Evolutionary conservation across 345 rosid species (phyloP).

Genomic region (Syzygium grande): DNA sequence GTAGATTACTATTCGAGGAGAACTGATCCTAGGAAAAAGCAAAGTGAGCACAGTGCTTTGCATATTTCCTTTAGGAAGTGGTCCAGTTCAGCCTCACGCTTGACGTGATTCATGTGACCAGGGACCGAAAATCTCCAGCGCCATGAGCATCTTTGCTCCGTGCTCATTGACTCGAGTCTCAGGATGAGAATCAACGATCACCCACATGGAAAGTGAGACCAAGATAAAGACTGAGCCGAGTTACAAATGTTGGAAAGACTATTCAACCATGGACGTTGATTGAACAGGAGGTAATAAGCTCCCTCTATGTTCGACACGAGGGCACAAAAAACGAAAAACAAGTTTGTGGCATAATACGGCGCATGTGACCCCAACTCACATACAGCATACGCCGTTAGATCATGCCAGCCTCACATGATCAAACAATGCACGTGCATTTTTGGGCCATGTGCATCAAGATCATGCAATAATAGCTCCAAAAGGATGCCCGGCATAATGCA

Average conservation of each 20-base stretch:
- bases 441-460: not conserved
- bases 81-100: not conserved
- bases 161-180: not conserved
- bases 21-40: slow-evolving; percentile 4
- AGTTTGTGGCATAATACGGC: not conserved
- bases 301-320: not conserved
- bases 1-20: slow-evolving; percentile 6
- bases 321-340: not conserved
- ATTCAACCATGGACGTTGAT: not conserved
- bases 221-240: not conserved
- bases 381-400: not conserved
- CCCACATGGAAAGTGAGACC: not conserved
- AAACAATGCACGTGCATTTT: not conserved
- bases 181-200: not conserved
- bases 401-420: not conserved
- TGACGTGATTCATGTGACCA: not conserved
- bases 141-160: not conserved
- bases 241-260: not conserved
- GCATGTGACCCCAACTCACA: not conserved
- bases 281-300: not conserved
- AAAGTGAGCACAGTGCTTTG: not conserved
- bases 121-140: not conserved
- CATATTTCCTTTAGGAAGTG: not conserved
- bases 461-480: not conserved
- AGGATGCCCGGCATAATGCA: not conserved